Base-by-base conservation (phyloP, 192 early-diverging fungal genomes). In the Coemansia sp. region DNA sequence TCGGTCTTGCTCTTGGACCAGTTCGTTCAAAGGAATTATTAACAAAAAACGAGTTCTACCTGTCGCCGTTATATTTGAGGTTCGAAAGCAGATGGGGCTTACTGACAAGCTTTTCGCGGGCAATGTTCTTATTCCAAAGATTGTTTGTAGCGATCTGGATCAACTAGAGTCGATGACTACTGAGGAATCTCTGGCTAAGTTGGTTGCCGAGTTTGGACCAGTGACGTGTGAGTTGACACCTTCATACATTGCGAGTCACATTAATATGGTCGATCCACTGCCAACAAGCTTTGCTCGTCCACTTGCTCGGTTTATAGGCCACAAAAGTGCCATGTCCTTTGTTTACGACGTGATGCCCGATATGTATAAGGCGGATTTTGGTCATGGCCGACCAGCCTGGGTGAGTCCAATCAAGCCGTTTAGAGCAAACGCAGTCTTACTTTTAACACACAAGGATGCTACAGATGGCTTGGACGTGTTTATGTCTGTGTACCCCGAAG, bases 271-370 rank as follows among this genome's bases (percentile, higher is more conserved):
- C 5, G n/a, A 4, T 5, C 20, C 57, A 16, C 59, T 36, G 11
- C 73, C 77, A 8, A 69, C 77, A 5, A 61, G 69, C 55, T 80
- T 80, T 58, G 68, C 77, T 12, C 72, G 71, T 7, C 77, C 77
- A 10, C 60, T 71, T 18, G 54, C 63, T 18, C 61, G 40, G 12
- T 80, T 72, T 52, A 14, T 55, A n/a, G 7, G 33, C 12, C 69
- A 63, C 55, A 77, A 72, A 48, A 66, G 64, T 16, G 77, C 77
- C 1, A 66, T 65, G 48, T 68, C 77, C 1, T 80, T 80, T 69
- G 73, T 80, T n/a, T 80, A 75, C 45, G 77, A 80, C 30, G 17
- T 75, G 8, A 80, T 80, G 77, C 77, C 77, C 11, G 60, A 80
- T 50, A 80, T 80, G 77, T 80, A 80, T 40, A 56, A 48, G 48